Percentiles rank a stretch among this genome's conserved stretches.
Evolutionary conservation across 768 basidiomycete species (phyloP).

Genomic region (Trametes elegans): DNA sequence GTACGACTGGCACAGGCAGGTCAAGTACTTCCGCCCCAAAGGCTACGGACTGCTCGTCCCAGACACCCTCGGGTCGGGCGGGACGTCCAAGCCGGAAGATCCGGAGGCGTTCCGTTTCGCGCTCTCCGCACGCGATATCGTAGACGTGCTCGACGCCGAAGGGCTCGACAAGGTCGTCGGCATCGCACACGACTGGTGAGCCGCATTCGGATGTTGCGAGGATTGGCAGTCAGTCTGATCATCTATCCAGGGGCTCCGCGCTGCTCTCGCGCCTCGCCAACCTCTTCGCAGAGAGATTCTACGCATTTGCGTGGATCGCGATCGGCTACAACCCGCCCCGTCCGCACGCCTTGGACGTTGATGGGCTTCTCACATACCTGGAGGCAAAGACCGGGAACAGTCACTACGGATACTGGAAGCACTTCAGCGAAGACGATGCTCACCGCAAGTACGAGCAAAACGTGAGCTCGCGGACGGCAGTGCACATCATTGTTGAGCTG

Average conservation of each 20-base stretch:
- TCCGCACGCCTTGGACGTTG: conserved; percentile 25
- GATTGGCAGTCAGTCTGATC: too few relatives aligned
- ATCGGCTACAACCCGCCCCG: conserved; percentile 33
- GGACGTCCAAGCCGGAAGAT: conserved; percentile 41
- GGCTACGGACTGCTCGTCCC: conserved; percentile 46
- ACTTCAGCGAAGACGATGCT: background rate
- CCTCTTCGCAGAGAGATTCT: conserved; percentile 37
- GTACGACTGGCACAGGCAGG: conserved; percentile 40
- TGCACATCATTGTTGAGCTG: background rate
- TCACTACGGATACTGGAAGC: conserved; percentile 42
- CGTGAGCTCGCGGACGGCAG: background rate
- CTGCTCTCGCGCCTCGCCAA: background rate
- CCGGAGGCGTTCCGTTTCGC: conserved; percentile 25
- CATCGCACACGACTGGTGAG: conserved; percentile 36
- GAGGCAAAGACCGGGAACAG: conserved; percentile 1
- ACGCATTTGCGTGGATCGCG: conserved; percentile 38
- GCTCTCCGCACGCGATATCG: conserved; percentile 30
- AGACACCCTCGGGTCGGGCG: conserved; percentile 46
- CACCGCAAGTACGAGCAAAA: background rate
- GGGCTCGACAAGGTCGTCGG: conserved; percentile 30
- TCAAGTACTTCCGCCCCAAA: conserved; percentile 35
- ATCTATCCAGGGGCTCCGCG: background rate
- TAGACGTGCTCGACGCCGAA: conserved; percentile 35
- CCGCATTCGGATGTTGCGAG: too few relatives aligned
- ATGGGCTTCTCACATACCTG: conserved; percentile 21